Conservation (phyloP, 352 stramenopile genomes). For the Phytopythium helicoides region DNA sequence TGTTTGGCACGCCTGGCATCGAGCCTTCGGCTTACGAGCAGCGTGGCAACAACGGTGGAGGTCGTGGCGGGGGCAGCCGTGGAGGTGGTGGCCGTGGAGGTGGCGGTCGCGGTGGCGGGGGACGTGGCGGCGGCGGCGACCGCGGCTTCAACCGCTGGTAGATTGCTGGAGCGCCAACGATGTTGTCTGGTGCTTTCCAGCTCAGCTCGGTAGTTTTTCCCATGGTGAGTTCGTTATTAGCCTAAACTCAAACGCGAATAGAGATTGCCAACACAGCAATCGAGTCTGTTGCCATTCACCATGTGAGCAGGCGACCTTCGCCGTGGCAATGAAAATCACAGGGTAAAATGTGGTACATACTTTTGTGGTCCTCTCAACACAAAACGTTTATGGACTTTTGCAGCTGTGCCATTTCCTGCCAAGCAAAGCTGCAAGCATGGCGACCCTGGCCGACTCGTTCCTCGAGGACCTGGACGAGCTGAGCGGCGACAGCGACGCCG, state of each 20-base stretch:
- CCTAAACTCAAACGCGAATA: no score
- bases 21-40: constrained; percentile 37
- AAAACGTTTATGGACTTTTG: no score
- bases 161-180: background rate
- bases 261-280: background rate
- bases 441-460: constrained; percentile 86
- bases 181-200: background rate
- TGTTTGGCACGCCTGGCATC: constrained; percentile 79
- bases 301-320: no score
- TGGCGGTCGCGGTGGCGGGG: constrained; percentile 6
- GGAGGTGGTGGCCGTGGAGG: constrained; percentile 8
- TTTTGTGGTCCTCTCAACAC: no score
- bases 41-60: constrained; percentile 19
- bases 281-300: background rate
- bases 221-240: background rate
- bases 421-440: constrained; percentile 35
- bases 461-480: constrained; percentile 89
- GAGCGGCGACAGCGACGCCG: constrained; percentile 72
- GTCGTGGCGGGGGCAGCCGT: constrained; percentile 4
- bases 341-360: no score
- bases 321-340: no score
- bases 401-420: no score
- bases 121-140: constrained; percentile 9
- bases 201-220: background rate
- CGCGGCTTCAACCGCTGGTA: constrained; percentile 1